Percentiles rank a stretch among this genome's conserved stretches.
Evolutionary conservation across 768 basidiomycete genomes (phyloP).

Genomic region (Mycena olivaceomarginata): DNA sequence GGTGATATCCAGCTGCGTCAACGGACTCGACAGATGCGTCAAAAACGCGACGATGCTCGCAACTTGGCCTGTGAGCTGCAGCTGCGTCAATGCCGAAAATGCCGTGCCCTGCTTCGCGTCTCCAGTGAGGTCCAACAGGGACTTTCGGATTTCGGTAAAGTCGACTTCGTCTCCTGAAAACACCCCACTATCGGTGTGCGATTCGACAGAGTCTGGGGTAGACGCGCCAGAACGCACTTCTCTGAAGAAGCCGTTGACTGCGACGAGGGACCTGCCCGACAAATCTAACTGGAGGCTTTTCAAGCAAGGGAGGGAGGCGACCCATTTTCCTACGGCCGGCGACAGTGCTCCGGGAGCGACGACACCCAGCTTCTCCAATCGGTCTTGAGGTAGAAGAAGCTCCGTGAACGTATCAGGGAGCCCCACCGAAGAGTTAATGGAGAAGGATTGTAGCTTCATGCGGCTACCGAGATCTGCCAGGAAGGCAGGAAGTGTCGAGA

Average conservation of each 20-base stretch:
- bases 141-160: slow-evolving; percentile 85
- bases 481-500: slow-evolving; percentile 77
- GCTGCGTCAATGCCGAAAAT: slow-evolving; percentile 74
- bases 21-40: slow-evolving; percentile 78
- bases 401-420: slow-evolving; percentile 85
- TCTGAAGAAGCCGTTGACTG: slow-evolving; percentile 90
- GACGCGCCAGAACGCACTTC: slow-evolving; percentile 82
- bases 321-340: slow-evolving; percentile 84
- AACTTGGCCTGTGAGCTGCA: slow-evolving; percentile 83
- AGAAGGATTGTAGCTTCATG: slow-evolving; percentile 79
- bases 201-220: slow-evolving; percentile 80
- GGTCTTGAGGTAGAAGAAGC: slow-evolving; percentile 74
- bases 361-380: slow-evolving; percentile 77
- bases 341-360: slow-evolving; percentile 86
- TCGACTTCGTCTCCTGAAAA: slow-evolving; percentile 88
- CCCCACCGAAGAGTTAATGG: slow-evolving; percentile 80
- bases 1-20: slow-evolving; percentile 82
- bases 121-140: slow-evolving; percentile 77
- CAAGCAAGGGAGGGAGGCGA: slow-evolving; percentile 77
- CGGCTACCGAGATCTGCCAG: slow-evolving; percentile 79
- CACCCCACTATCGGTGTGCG: slow-evolving; percentile 82
- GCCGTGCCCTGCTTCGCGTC: slow-evolving; percentile 74
- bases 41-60: slow-evolving; percentile 84
- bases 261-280: slow-evolving; percentile 78
- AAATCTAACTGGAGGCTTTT: slow-evolving; percentile 83